Percentiles rank a stretch among this genome's conserved stretches.
Evolutionary conservation across 257 asterid genomes (phyloP).

Genomic region (Schizonepeta tenuifolia): DNA sequence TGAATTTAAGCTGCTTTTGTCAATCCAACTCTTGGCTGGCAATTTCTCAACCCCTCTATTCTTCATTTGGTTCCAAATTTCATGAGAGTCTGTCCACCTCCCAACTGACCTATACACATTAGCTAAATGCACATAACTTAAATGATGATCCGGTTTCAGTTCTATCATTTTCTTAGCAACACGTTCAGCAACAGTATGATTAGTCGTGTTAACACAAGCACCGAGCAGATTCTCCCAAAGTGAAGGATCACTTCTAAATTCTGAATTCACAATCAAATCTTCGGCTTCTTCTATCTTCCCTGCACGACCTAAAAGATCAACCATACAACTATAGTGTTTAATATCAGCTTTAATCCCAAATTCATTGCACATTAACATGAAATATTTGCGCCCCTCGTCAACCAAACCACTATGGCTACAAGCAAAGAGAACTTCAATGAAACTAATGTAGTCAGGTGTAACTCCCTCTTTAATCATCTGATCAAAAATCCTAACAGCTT

Average conservation of each 20-base stretch:
- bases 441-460: conserved; percentile 51
- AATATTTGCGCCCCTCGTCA: conserved; percentile 31
- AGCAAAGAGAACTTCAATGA: conserved; percentile 77
- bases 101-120: conserved; percentile 76
- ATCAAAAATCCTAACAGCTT: conserved; percentile 61
- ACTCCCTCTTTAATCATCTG: conserved; percentile 61
- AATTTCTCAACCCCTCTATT: conserved; percentile 59
- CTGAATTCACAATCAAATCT: conserved; percentile 53
- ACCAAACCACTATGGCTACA: conserved; percentile 89
- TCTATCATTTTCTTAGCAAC: conserved; percentile 58
- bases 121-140: conserved; percentile 78
- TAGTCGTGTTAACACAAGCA: conserved; percentile 63
- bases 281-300: conserved; percentile 84
- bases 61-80: conserved; percentile 61
- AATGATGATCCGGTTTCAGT: conserved; percentile 77
- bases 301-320: conserved; percentile 80
- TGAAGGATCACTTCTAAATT: conserved; percentile 49
- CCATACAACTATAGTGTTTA: conserved; percentile 88
- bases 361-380: conserved; percentile 52
- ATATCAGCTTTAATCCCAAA: conserved; percentile 56
- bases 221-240: conserved; percentile 89
- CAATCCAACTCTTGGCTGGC: conserved; percentile 91
- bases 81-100: conserved; percentile 79
- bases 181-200: conserved; percentile 43
- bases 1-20: conserved; percentile 35